Base-by-base conservation (phyloP, 2,329 filamentous ascomycete species). In the Colletotrichum viniferum region DNA sequence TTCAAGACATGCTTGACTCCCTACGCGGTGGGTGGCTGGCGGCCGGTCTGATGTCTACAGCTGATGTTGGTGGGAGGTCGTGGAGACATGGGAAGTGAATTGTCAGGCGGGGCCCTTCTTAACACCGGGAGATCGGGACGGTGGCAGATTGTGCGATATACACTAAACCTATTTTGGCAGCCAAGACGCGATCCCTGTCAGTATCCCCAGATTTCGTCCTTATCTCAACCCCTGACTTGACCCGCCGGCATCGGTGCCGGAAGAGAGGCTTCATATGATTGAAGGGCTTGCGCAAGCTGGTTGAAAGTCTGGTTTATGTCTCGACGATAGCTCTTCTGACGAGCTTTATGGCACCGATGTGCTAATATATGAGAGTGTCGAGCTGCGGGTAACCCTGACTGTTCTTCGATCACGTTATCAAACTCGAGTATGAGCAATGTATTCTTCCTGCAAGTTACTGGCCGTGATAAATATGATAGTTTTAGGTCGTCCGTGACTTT, bases 121-220 rank as follows among this genome's bases (percentile, higher is more conserved):
- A 58, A 43, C 63, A 60, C 67, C 60, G 67, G 48, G 38, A 58
- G 61, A 66, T 14, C 61, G 60, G 61, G 58, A 64, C 6, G 16
- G 43, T 24, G 68, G 55, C 28, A 52, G 36, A 38, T 62, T 66
- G 36, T 55, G 24, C 36, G 30, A 34, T 71, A 12, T 6, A 10
- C 68, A 36, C 72, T 71, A 74, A 52, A 14, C 68, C 30, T 7
- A 13, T 61, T 62, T 3, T n/a, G 61, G 72, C 70, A 74, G 68
- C 72, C 72, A 72, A 74, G 68, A 71, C 72, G 72, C 72, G 72
- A 69, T 63, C 72, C 72, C 56, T 56, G 72, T 66, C 26, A 30
- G 18, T 34, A 55, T 52, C 72, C 72, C 72, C 72, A 71, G 72
- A 61, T 66, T 60, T 55, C 55, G 48, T 30, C 48, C 43, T 67